Evolutionary conservation across 345 rosid species (phyloP), one percentile per base, ranked within the genome.

Genomic region (Aquilaria yunnanensis): DNA sequence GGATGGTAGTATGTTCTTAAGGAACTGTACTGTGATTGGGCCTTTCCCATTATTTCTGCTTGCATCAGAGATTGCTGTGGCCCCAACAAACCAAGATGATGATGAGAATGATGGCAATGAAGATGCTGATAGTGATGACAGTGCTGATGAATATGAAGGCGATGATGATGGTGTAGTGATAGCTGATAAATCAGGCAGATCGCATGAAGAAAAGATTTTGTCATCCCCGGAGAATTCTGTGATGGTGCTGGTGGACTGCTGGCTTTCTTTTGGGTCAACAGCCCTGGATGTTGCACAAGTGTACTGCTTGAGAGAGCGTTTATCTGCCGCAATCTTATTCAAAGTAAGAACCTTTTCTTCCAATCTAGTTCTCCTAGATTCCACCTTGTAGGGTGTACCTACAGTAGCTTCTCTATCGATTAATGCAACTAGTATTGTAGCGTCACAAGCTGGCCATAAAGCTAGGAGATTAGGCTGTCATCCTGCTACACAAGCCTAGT

Each of bases 211-310:
- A 56, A 77, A 79, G 68, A 55, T 82, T 56, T 75, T 94, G 93
- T 88, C 96, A 16, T 80, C 85, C 70, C 96, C 99, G 33, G 85
- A 81, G 63, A 85, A 87, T 59, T 68, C 83, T 11, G 90, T 91
- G 46, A 77, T 55, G 16, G 78, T 87, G 43, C 77, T 88, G 33
- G 85, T 85, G 59, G 97, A 90, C 72, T 74, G 87, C 13, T 94
- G 99, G 97, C 91, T 91, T 49, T 79, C 75, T 73, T 85, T 87
- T 67, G 69, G 57, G 68, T 75, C 86, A 56, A 85, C 85, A 29
- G 91, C 97, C 16, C 81, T 94, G 62, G 91, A 94, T 68, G 83
- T 83, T 62, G 97, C 97, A 65, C 96, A 85, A 66, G 83, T 91
- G 62, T 91, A 89, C 81, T 90, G 93, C 73, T 72, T 91, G 80